Evolutionary conservation across 371 early-diverging fungal genomes (phyloP).

Genomic region (Blastocladiella emersonii): DNA sequence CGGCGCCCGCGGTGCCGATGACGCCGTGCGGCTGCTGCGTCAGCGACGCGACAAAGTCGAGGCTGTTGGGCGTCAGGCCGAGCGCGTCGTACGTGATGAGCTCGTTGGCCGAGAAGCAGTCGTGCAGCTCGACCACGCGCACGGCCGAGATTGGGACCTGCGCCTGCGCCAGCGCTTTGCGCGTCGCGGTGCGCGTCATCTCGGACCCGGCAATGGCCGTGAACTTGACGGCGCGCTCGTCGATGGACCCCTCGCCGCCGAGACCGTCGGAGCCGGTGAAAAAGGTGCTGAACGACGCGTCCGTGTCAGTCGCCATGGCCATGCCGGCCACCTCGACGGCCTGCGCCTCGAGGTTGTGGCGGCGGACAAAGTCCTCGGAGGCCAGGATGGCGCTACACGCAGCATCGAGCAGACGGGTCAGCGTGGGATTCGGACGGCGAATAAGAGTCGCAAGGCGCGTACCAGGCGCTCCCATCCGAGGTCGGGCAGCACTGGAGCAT

Average conservation of each 20-base stretch:
- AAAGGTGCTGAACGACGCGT: background rate
- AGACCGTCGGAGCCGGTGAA: background rate
- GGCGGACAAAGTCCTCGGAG: constrained; percentile 48
- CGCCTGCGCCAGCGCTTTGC: constrained; percentile 36
- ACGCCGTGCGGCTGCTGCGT: constrained; percentile 29
- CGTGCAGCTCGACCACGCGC: constrained; percentile 61
- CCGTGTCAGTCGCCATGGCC: constrained; percentile 50
- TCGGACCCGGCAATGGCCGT: constrained; percentile 50
- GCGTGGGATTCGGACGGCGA: too few relatives aligned
- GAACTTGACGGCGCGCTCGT: constrained; percentile 20
- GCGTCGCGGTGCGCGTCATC: constrained; percentile 54
- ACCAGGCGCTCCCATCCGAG: constrained; percentile 56
- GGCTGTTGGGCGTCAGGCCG: constrained; percentile 37
- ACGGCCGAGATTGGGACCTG: constrained; percentile 46
- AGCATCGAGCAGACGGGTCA: too few relatives aligned
- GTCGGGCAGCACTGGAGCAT: constrained; percentile 67
- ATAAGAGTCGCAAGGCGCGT: too few relatives aligned
- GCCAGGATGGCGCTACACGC: constrained; percentile 32
- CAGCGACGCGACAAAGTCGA: constrained; percentile 16
- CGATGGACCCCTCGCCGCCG: constrained; percentile 34
- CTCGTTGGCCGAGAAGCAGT: constrained; percentile 70
- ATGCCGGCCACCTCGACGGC: constrained; percentile 57
- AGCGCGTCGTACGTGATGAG: constrained; percentile 63
- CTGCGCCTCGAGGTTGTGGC: constrained; percentile 46
- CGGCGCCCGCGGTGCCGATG: constrained; percentile 35